Evolutionary conservation across 306 rosid species (phyloP).

Genomic region (Medicago lupulina): DNA sequence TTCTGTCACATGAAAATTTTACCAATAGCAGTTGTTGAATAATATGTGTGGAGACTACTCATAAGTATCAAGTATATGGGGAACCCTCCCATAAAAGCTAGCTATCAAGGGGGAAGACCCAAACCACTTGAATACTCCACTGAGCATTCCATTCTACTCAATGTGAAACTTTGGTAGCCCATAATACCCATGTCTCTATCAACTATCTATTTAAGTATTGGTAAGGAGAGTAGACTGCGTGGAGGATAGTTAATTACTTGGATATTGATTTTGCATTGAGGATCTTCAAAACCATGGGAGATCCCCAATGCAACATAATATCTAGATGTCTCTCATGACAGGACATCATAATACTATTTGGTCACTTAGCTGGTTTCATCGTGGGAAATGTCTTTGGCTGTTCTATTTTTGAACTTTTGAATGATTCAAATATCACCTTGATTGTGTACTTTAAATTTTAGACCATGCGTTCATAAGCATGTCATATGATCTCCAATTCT

Average conservation of each 20-base stretch:
- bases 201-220: not conserved
- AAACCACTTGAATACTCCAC: not conserved
- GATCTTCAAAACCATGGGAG: too few species aligned
- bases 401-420: not conserved
- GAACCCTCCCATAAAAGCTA: not conserved
- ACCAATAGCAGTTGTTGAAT: constrained; percentile 24
- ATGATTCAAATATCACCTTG: constrained; percentile 12
- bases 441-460: not conserved
- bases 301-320: too few species aligned
- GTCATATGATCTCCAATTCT: not conserved
- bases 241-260: not conserved
- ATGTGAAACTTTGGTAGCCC: not conserved
- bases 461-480: not conserved
- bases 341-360: not conserved
- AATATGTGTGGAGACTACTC: not conserved
- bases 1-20: constrained; percentile 1
- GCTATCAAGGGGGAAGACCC: not conserved
- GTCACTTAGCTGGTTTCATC: not conserved
- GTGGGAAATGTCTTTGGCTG: not conserved
- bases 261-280: not conserved
- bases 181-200: not conserved
- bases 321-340: not conserved
- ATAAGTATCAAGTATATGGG: not conserved
- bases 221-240: not conserved
- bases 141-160: not conserved